Percentiles rank a stretch among this genome's conserved stretches.
Conservation (phyloP, 352 stramenopile species). For the Globisporangium lucens region DNA sequence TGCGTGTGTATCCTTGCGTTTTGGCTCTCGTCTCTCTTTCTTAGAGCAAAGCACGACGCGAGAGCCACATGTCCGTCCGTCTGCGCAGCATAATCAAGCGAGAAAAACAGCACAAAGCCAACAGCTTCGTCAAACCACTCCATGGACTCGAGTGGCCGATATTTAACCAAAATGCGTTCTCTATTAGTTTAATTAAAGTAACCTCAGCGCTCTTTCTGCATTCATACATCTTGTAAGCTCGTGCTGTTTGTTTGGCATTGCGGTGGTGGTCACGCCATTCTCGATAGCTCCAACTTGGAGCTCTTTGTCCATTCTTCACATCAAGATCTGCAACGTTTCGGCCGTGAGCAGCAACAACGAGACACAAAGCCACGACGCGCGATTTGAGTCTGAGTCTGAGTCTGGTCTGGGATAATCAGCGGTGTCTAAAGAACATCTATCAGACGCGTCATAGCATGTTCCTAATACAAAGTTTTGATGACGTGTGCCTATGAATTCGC, state of each 20-base stretch:
- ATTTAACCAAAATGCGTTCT: slow-evolving; percentile 1
- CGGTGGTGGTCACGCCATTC: background rate
- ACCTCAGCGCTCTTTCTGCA: background rate
- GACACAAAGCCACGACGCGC: background rate
- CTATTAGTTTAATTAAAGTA: slow-evolving; percentile 2
- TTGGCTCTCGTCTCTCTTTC: slow-evolving; percentile 4
- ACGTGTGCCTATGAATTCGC: background rate
- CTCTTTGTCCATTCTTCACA: background rate
- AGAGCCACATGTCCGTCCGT: background rate
- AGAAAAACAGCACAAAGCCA: background rate
- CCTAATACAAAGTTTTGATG: background rate
- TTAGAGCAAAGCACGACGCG: slow-evolving; percentile 9
- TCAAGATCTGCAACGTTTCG: background rate
- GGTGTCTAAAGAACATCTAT: background rate
- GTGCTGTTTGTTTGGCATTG: background rate
- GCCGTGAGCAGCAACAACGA: background rate
- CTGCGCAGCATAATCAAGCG: too few relatives aligned
- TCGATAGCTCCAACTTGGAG: too few relatives aligned
- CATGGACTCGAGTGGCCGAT: background rate
- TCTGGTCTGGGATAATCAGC: background rate
- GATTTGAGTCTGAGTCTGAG: background rate
- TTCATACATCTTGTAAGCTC: background rate
- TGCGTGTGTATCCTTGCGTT: background rate
- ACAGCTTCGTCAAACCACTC: background rate
- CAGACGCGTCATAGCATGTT: background rate